Conservation (phyloP, 2,329 filamentous ascomycete genomes). For the Microsporum canis region DNA sequence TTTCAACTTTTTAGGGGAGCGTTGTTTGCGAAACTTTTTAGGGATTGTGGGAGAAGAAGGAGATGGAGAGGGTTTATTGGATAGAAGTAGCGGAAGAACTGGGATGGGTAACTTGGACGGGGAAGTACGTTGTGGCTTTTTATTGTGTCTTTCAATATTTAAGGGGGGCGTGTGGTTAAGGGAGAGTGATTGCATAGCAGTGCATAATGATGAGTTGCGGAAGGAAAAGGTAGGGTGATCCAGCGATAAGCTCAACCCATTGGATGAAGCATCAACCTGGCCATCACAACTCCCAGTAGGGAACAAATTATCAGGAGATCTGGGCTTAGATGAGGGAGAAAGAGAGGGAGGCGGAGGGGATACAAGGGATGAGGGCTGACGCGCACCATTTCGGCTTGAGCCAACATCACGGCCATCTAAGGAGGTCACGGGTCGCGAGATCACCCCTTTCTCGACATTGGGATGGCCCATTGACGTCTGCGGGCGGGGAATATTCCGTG, state of each 20-base stretch:
- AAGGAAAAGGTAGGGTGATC: too few relatives aligned
- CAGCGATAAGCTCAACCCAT: constrained; percentile 19
- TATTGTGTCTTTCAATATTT: background rate
- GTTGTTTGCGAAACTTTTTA: constrained; percentile 7
- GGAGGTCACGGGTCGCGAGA: constrained; percentile 32
- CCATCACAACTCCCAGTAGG: constrained; percentile 18
- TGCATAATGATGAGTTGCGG: constrained; percentile 24
- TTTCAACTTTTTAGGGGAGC: constrained; percentile 31
- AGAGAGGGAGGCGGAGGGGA: constrained; percentile 6
- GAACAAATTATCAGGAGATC: constrained; percentile 8
- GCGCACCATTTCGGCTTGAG: constrained; percentile 45
- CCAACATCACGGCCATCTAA: constrained; percentile 33
- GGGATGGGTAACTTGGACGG: constrained; percentile 14
- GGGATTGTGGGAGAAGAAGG: constrained; percentile 26
- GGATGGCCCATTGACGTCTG: constrained; percentile 34
- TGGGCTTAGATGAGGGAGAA: constrained; percentile 17
- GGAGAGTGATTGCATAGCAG: constrained; percentile 26
- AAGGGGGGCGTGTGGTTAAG: constrained; percentile 1
- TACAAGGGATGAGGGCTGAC: constrained; percentile 22
- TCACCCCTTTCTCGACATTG: constrained; percentile 17
- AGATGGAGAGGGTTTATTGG: constrained; percentile 24
- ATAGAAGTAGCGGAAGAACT: constrained; percentile 30
- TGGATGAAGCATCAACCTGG: constrained; percentile 18
- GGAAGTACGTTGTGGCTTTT: background rate
- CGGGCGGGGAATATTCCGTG: constrained; percentile 35